phyloP scores from a whole-genome alignment of 805 yeast species.

The Ascoidea rubescens region DNA sequence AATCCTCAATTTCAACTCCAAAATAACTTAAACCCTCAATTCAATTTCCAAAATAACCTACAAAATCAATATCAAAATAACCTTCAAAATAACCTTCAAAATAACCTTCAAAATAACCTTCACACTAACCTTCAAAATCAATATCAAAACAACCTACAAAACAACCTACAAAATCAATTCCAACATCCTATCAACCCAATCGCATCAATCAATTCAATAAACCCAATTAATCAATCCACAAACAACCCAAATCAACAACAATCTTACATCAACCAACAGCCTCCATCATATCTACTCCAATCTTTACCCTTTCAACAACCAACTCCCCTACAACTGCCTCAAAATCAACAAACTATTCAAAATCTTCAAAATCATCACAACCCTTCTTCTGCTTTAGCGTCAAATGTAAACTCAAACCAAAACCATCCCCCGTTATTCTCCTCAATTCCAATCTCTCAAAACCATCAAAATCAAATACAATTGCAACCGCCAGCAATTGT shows the following conservation, averaged over 20 bases:
- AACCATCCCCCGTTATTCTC: slow-evolving; percentile 12
- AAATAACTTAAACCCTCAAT: too few relatives aligned
- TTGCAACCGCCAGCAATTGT: slow-evolving; percentile 18
- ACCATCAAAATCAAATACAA: slow-evolving; percentile 12
- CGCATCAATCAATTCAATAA: background rate
- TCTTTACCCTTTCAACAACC: slow-evolving; percentile 1
- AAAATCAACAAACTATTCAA: slow-evolving; percentile 5
- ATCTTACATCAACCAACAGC: background rate
- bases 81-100: too few relatives aligned
- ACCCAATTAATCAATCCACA: background rate
- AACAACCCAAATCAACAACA: background rate
- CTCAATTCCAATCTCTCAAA: background rate
- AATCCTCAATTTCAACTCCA: too few relatives aligned
- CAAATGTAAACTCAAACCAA: slow-evolving; percentile 9
- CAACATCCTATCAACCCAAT: too few relatives aligned
- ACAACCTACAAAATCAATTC: too few relatives aligned
- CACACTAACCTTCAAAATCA: too few relatives aligned
- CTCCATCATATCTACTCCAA: too few relatives aligned
- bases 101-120: too few relatives aligned
- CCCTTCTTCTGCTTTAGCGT: slow-evolving; percentile 4
- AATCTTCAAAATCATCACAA: background rate
- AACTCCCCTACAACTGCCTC: slow-evolving; percentile 1
- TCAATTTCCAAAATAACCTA: too few relatives aligned
- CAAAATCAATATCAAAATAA: too few relatives aligned
- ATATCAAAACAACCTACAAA: too few relatives aligned